Percentiles rank a stretch among this genome's conserved stretches.
Evolutionary conservation across 371 early-diverging fungal genomes (phyloP).

Genomic region (Mortierella sp.): DNA sequence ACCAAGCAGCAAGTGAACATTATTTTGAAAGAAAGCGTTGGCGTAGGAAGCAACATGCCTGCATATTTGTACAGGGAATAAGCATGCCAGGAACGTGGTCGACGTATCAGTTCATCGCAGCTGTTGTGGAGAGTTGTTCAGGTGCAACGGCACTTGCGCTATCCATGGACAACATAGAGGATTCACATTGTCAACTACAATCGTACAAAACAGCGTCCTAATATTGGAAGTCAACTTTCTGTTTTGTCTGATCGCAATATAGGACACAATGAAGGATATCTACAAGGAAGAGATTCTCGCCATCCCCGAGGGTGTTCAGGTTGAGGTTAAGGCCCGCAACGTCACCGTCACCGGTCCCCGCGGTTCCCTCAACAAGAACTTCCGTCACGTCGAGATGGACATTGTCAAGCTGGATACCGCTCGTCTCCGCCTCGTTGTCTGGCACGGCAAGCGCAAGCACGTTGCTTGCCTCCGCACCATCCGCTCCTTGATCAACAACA

Average conservation of each 20-base stretch:
- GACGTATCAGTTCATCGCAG: too few relatives aligned
- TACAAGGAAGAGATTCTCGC: slow-evolving; percentile 84
- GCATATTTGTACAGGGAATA: too few relatives aligned
- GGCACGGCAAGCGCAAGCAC: slow-evolving; percentile 99
- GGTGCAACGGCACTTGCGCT: too few relatives aligned
- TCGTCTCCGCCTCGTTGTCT: slow-evolving; percentile 89
- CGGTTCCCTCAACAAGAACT: slow-evolving; percentile 91
- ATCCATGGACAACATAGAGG: too few relatives aligned
- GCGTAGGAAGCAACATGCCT: too few relatives aligned
- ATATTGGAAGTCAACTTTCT: not conserved
- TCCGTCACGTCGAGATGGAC: slow-evolving; percentile 96
- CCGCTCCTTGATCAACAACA: slow-evolving; percentile 96
- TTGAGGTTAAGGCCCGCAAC: slow-evolving; percentile 81
- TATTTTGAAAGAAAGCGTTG: too few relatives aligned
- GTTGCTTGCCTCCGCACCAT: slow-evolving; percentile 98
- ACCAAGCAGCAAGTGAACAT: too few relatives aligned
- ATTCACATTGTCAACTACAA: too few relatives aligned
- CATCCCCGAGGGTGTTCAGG: slow-evolving; percentile 80
- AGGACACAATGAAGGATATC: slow-evolving; percentile 84
- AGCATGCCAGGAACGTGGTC: too few relatives aligned
- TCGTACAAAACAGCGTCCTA: too few relatives aligned
- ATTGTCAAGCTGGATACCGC: slow-evolving; percentile 78
- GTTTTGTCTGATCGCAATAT: not conserved
- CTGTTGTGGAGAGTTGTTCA: too few relatives aligned
- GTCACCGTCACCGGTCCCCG: slow-evolving; percentile 89